Percentiles rank a stretch among this genome's conserved stretches.
Conservation (phyloP, 768 basidiomycete species). For the Hebeloma cylindrosporum region DNA sequence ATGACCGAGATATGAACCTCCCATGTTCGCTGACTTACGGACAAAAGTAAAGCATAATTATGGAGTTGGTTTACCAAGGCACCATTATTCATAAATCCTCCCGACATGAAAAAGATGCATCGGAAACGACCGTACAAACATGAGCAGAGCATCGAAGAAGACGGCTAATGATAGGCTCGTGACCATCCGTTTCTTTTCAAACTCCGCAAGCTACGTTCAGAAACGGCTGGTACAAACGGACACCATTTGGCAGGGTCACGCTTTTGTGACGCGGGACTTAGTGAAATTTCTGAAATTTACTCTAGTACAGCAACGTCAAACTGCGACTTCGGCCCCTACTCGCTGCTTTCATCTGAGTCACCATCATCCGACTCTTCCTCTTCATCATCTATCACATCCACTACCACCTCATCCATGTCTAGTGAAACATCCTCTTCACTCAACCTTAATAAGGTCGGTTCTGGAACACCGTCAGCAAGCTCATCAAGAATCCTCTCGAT, state of each 20-base stretch:
- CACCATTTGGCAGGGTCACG: constrained; percentile 16
- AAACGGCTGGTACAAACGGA: constrained; percentile 19
- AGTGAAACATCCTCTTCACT: constrained; percentile 8
- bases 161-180: too few relatives aligned
- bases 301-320: background rate
- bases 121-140: too few relatives aligned
- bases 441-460: background rate
- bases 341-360: background rate
- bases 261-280: constrained; percentile 22
- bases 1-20: too few relatives aligned
- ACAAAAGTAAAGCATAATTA: too few relatives aligned
- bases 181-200: too few relatives aligned
- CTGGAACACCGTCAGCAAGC: background rate
- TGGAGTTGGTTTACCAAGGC: too few relatives aligned
- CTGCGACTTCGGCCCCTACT: background rate
- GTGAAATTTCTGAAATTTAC: constrained; percentile 9
- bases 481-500: background rate
- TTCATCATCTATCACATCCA: constrained; percentile 5
- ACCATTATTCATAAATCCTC: too few relatives aligned
- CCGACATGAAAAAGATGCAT: too few relatives aligned
- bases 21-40: too few relatives aligned
- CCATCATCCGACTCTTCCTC: background rate
- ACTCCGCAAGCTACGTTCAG: too few relatives aligned
- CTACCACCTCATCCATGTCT: constrained; percentile 13
- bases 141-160: too few relatives aligned